These are phyloP conservation scores for Plantago elongata DNA, from an alignment of 257 asterid species.

Conservation along the genomic window DNA sequence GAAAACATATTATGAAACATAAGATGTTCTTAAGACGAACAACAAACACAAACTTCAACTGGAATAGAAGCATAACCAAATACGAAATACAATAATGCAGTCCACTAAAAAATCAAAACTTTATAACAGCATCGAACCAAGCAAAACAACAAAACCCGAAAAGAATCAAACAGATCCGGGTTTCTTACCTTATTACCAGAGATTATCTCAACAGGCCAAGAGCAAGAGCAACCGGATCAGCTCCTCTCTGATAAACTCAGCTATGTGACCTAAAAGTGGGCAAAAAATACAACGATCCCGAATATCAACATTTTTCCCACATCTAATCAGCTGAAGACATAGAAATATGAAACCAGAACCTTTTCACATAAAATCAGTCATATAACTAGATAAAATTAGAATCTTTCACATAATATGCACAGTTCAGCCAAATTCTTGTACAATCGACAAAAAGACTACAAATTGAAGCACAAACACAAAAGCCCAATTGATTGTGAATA, in stretches of 20 bases:
- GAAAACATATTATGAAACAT: too few species aligned
- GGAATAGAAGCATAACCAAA: background rate
- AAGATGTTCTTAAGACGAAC: background rate
- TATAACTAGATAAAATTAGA: too few species aligned
- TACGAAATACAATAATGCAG: too few species aligned
- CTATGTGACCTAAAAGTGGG: background rate
- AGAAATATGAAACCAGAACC: too few species aligned
- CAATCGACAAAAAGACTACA: too few species aligned
- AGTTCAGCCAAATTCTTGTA: too few species aligned
- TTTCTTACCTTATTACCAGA: slow-evolving; percentile 71
- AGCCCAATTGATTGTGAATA: too few species aligned
- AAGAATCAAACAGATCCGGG: slow-evolving; percentile 32
- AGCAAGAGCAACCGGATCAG: background rate
- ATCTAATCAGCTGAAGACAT: too few species aligned
- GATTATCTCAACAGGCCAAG: slow-evolving; percentile 13
- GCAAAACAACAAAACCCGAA: background rate
- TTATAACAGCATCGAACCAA: background rate
- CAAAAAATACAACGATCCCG: background rate
- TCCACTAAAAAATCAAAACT: background rate
- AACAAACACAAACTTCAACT: background rate
- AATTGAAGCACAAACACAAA: too few species aligned
- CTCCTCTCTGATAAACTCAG: background rate
- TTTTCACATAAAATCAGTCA: too few species aligned
- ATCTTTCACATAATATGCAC: too few species aligned
- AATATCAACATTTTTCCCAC: background rate